These are phyloP conservation scores for Rhizoclosmatium globosum DNA, from an alignment of 192 early-diverging fungal species.

Conservation along the genomic window DNA sequence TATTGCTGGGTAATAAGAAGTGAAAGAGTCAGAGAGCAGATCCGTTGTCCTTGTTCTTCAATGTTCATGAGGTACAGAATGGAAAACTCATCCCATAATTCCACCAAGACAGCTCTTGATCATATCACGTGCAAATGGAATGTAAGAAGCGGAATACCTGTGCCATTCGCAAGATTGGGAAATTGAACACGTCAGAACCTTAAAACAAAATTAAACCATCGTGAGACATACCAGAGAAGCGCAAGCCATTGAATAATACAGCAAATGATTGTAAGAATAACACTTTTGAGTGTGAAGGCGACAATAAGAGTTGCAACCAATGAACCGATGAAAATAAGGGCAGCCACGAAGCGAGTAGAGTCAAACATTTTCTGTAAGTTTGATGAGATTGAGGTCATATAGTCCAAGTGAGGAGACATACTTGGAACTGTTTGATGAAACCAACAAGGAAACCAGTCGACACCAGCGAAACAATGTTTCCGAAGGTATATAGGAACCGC, in stretches of 20 bases:
- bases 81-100: constrained; percentile 27
- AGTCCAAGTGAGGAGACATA: too few relatives aligned
- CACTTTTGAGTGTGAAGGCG: constrained; percentile 70
- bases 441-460: constrained; percentile 92
- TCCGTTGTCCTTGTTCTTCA: too few relatives aligned
- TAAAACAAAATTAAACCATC: constrained; percentile 20
- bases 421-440: constrained; percentile 85
- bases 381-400: too few relatives aligned
- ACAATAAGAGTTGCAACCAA: constrained; percentile 78
- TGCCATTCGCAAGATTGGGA: background rate
- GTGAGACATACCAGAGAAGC: constrained; percentile 78
- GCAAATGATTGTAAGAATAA: constrained; percentile 80
- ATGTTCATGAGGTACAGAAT: background rate
- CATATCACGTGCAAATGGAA: constrained; percentile 84
- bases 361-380: constrained; percentile 58
- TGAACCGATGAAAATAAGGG: constrained; percentile 71
- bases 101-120: constrained; percentile 50
- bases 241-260: constrained; percentile 90
- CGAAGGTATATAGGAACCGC: constrained; percentile 90
- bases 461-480: constrained; percentile 86
- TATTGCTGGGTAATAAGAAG: too few relatives aligned
- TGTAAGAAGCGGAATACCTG: constrained; percentile 68
- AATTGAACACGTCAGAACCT: background rate
- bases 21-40: too few relatives aligned
- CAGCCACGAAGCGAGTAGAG: constrained; percentile 75